These are phyloP conservation scores for Colletotrichum liaoningense DNA, from an alignment of 2,329 filamentous ascomycete species.

Conservation along the genomic window DNA sequence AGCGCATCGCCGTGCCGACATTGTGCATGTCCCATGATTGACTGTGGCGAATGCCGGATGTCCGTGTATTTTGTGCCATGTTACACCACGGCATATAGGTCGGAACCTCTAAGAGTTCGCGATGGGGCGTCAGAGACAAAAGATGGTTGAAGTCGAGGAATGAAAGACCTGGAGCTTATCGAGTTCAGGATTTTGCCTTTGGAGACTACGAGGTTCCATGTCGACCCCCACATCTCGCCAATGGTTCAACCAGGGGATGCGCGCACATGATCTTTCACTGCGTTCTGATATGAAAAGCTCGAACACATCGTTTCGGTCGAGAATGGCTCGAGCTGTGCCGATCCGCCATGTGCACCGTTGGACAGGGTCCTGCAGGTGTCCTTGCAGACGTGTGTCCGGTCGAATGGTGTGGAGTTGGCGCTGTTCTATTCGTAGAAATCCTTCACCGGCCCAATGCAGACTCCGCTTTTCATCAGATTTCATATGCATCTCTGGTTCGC, in stretches of 20 bases:
- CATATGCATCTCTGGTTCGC: constrained; percentile 32
- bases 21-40: not conserved
- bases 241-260: not conserved
- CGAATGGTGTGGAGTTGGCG: constrained; percentile 24
- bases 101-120: not conserved
- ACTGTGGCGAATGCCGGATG: not conserved
- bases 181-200: not conserved
- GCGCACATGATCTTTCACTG: not conserved
- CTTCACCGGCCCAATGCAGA: constrained; percentile 27
- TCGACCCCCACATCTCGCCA: not conserved
- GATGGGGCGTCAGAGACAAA: not conserved
- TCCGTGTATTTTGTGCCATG: not conserved
- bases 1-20: not conserved
- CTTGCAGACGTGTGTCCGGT: constrained; percentile 24
- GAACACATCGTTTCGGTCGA: not conserved
- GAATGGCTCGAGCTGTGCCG: not conserved
- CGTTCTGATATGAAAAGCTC: not conserved
- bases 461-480: constrained; percentile 27
- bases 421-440: constrained; percentile 20
- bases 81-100: not conserved
- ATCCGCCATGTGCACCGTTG: constrained; percentile 20
- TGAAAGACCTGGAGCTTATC: not conserved
- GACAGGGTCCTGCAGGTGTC: constrained; percentile 28
- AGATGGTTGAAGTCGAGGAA: not conserved
- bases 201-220: not conserved